Evolutionary conservation across 495 filamentous ascomycete genomes (phyloP), one percentile per base, ranked within the genome.

Genomic region (Aspergillus hancockii): DNA sequence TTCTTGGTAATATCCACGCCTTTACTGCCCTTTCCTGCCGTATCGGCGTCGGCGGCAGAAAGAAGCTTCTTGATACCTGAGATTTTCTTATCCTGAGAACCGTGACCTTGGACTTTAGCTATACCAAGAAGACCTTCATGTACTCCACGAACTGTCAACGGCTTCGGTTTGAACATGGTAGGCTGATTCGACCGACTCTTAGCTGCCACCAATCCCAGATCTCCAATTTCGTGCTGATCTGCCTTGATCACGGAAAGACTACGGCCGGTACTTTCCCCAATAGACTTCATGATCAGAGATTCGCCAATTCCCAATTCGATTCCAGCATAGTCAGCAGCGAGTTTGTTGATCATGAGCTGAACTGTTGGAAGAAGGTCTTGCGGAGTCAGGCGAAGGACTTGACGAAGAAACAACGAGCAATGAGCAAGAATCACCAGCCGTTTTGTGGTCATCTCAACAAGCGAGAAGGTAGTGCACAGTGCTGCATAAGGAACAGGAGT

Each of bases 241-340:
- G 86, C 81, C 70, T 97, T 97, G 72, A 98, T 96, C 53, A 94
- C 85, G 9, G 83, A 74, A 41, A 97, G 72, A 67, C 88, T 94
- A 54, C 95, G 88, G 7, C 94, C 94, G 3, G 94, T 98, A 52
- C 86, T 88, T 76, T 98, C 93, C 14, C 92, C 92, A 67, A 98
- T 96, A 16, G 94, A 90, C 66, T 97, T 98, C 92, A 98, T 97
- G 65, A 98, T 96, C 46, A 98, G 70, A 14, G 92, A 96, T 76
- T 98, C 94, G 45, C 94, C 94, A 67, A 98, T 98, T 30, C 94
- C 94, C 18, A 98, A 79, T 73, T 98, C 94, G 57, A 98, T 90
- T 19, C 94, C 94, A 23, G 93, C 88, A 67, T 97, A 98, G 68
- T 98, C 94, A 1, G 94, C 93, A 13, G 94, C 94, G 34, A 98